Percentiles rank a stretch among this genome's conserved stretches.
These are phyloP conservation scores for Leccinum imitatum DNA, from an alignment of 768 basidiomycete species.

Conservation along the genomic window DNA sequence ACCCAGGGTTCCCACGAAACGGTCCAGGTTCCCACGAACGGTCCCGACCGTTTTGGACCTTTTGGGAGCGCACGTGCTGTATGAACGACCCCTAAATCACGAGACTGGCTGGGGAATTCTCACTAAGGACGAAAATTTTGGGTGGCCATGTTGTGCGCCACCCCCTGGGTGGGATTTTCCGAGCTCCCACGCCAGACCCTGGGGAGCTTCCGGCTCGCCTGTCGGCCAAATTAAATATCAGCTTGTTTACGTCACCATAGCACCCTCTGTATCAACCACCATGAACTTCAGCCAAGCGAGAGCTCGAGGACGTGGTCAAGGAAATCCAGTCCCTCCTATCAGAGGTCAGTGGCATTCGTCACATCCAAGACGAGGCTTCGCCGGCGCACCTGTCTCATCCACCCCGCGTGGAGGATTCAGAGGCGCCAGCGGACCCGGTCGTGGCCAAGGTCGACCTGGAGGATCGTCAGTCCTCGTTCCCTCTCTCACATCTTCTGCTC, in stretches of 20 bases:
- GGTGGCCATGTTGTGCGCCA: too few relatives aligned
- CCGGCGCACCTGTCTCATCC: background rate
- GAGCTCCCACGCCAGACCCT: too few relatives aligned
- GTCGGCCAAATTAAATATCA: too few relatives aligned
- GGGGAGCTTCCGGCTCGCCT: too few relatives aligned
- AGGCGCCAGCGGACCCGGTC: slow-evolving; percentile 16
- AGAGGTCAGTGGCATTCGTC: slow-evolving; percentile 7
- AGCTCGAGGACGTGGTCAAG: slow-evolving; percentile 6
- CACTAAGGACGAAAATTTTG: too few relatives aligned
- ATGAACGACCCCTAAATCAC: too few relatives aligned
- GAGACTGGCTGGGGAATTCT: too few relatives aligned
- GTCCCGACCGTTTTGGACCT: too few relatives aligned
- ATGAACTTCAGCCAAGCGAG: background rate
- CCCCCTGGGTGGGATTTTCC: too few relatives aligned
- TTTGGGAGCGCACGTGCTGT: too few relatives aligned
- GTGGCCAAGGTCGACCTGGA: slow-evolving; percentile 12
- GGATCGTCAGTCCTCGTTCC: slow-evolving; percentile 19
- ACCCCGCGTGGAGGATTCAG: slow-evolving; percentile 23
- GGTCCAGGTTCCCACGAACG: too few relatives aligned
- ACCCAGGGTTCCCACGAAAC: too few relatives aligned
- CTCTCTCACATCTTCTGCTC: background rate
- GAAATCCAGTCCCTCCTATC: background rate
- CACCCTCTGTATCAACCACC: background rate
- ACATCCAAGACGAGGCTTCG: slow-evolving; percentile 19
- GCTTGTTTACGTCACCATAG: background rate